Evolutionary conservation across 2,329 filamentous ascomycete genomes (phyloP).

Genomic region (Colletotrichum sp.): DNA sequence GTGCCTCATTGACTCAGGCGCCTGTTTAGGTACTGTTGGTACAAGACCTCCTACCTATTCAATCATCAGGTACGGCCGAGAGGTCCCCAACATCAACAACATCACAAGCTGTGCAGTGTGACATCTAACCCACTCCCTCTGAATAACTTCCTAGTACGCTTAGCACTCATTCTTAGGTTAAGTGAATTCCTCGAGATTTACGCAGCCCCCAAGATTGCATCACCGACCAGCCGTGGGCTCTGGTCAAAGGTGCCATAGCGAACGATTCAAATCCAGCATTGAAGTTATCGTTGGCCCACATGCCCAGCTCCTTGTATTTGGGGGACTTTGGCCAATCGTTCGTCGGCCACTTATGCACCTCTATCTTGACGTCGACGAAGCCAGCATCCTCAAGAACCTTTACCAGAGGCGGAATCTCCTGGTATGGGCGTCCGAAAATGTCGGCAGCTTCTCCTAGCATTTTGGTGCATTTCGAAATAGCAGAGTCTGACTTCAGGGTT

Average conservation of each 20-base stretch:
- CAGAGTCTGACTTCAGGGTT: conserved; percentile 26
- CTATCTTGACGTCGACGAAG: conserved; percentile 32
- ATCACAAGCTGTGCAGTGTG: neutral
- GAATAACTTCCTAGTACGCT: neutral
- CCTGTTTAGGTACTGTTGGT: neutral
- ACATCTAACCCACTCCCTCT: too few relatives aligned
- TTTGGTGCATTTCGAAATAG: conserved; percentile 24
- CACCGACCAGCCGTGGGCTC: conserved; percentile 27
- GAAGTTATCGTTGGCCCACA: conserved; percentile 24
- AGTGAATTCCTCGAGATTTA: neutral
- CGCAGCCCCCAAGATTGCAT: neutral
- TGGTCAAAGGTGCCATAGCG: conserved; percentile 35
- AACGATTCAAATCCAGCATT: conserved; percentile 34
- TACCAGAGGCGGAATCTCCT: conserved; percentile 22
- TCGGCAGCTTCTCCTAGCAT: conserved; percentile 1
- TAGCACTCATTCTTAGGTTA: neutral
- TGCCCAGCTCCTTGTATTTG: conserved; percentile 31
- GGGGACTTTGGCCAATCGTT: conserved; percentile 33
- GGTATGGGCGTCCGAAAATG: conserved; percentile 29
- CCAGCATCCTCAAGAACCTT: conserved; percentile 28
- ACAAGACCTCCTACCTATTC: neutral
- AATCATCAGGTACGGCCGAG: too few relatives aligned
- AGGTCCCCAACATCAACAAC: neutral
- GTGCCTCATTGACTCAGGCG: neutral
- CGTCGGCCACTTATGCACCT: conserved; percentile 30